phyloP scores from a whole-genome alignment of 1,139 yeast genomes.

The Eremothecium sinecaudum region DNA sequence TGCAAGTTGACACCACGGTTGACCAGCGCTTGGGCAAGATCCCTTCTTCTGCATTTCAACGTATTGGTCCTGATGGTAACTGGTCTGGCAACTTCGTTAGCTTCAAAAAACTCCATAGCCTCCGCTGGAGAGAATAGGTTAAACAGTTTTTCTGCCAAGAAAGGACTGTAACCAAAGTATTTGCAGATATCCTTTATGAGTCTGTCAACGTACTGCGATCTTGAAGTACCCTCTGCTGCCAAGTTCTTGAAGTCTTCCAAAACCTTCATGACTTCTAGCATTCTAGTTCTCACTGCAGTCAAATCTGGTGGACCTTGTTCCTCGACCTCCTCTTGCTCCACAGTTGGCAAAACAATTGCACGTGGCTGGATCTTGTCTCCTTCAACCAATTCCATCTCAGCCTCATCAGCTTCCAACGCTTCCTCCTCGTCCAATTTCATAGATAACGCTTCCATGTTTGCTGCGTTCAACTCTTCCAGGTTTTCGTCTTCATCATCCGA shows the following conservation, averaged over 20 bases:
- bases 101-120: constrained; percentile 97
- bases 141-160: constrained; percentile 86
- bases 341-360: constrained; percentile 57
- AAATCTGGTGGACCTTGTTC: constrained; percentile 58
- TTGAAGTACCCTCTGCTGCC: constrained; percentile 78
- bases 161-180: constrained; percentile 94
- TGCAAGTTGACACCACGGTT: constrained; percentile 96
- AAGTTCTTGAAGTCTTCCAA: constrained; percentile 79
- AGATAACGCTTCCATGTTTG: constrained; percentile 79
- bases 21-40: constrained; percentile 87
- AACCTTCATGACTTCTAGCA: constrained; percentile 93
- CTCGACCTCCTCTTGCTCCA: constrained; percentile 45
- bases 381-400: constrained; percentile 62
- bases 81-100: constrained; percentile 95
- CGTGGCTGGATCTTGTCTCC: constrained; percentile 57
- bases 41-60: constrained; percentile 86
- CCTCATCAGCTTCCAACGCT: constrained; percentile 64
- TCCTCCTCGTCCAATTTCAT: constrained; percentile 63
- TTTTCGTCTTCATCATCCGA: constrained; percentile 76
- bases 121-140: constrained; percentile 87
- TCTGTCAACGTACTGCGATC: constrained; percentile 72
- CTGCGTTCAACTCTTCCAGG: constrained; percentile 68
- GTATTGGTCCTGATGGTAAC: constrained; percentile 95
- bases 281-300: constrained; percentile 79
- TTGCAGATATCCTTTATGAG: constrained; percentile 77